Evolutionary conservation across 1,139 yeast genomes (phyloP).

Genomic region (Debaryomyces fabryi): DNA sequence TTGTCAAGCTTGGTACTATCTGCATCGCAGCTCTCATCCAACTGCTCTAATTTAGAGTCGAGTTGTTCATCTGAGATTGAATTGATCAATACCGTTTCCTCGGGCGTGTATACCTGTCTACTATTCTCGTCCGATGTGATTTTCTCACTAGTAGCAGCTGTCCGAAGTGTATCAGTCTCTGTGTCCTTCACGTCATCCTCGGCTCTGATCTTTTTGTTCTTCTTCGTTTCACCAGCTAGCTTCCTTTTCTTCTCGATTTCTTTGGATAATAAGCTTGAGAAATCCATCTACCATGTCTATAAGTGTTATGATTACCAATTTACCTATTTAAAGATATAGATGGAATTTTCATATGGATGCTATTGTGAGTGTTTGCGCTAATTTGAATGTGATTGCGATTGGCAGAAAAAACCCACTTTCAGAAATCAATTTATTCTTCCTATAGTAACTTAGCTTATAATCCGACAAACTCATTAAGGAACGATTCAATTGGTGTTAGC

Average conservation of each 20-base stretch:
- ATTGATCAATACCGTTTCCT: conserved; percentile 10
- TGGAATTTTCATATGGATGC: background rate
- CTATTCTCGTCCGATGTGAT: background rate
- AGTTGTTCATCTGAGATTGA: conserved; percentile 24
- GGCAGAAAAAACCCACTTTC: background rate
- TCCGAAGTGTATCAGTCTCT: background rate
- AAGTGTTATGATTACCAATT: background rate
- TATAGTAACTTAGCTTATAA: background rate
- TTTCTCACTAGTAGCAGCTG: background rate
- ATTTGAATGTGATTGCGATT: conserved; percentile 6
- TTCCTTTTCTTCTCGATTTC: conserved; percentile 37
- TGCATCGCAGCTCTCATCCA: conserved; percentile 22
- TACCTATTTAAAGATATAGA: background rate
- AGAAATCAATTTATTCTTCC: background rate
- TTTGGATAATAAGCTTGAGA: conserved; percentile 35
- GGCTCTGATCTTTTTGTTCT: conserved; percentile 4
- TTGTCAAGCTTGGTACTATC: conserved; percentile 26
- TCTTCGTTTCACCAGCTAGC: conserved; percentile 9
- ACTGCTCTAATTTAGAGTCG: conserved; percentile 24
- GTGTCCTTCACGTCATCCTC: conserved; percentile 4
- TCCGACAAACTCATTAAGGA: background rate
- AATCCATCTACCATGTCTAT: conserved; percentile 26
- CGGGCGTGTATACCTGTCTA: background rate
- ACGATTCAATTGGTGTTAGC: background rate
- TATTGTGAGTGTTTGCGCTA: conserved; percentile 3